Evolutionary conservation across 176 grass and related monocot genomes (phyloP), one percentile per base, ranked within the genome.

Genomic region (Triticum urartu): DNA sequence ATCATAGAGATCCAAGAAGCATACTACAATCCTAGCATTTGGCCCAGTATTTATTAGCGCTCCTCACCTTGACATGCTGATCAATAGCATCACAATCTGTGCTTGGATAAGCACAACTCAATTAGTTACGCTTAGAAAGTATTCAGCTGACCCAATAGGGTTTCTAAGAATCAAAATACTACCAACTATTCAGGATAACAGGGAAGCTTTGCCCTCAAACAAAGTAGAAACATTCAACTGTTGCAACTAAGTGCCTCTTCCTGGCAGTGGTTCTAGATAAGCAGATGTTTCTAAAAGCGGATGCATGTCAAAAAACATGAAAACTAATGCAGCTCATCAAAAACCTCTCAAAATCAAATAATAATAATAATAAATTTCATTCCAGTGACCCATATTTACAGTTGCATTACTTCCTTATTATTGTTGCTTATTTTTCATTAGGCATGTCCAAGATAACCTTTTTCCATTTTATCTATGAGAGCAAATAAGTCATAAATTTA

Each of bases 351-450:
- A 22, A 81, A 43, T 30, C 63, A 22, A 84, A 33, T 48, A 47
- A 47, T 47, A 47, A 72, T 52, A 84, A 84, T 20, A 56, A 59
- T 7, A 82, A 15, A 83, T 64, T 85, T 82, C 47, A 71, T 71
- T 71, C 70, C 45, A 3, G 5, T 58, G 21, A 68, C 25, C 10
- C 22, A 34, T 78, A 68, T 25, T 26, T 30, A 11, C 8, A 62
- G 20, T 6, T 22, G 65, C 24, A 58, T 17, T 45, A 13, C 20
- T 86, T 60, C 9, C 15, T 48, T 74, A 4, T 5, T 74, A 11
- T 40, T 60, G 33, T 5, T 28, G 13, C 13, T 84, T 45, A 63
- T 74, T 33, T 25, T 14, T 45, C 24, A 36, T 74, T 72, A 15
- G 28, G 39, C 9, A 65, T 72, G 28, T 64, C 70, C 12, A 76